A percentile compares a stretch with the other conserved stretches of the same genome.
Conservation (phyloP, 768 basidiomycete species). For the Boletus rufocinnamomeus region DNA sequence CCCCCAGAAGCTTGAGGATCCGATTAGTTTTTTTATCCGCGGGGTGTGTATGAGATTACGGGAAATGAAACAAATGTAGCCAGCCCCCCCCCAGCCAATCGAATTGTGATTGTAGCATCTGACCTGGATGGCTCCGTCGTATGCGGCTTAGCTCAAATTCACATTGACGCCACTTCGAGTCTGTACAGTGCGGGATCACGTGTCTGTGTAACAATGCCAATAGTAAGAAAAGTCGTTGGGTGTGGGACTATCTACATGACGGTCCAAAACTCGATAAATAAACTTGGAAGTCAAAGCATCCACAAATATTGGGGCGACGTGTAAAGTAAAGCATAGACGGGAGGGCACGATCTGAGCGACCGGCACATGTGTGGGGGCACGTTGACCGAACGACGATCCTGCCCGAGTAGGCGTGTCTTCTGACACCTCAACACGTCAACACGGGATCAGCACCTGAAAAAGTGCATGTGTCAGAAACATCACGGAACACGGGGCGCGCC, state of each 20-base stretch:
- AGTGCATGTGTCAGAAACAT: constrained; percentile 3
- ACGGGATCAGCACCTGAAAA: constrained; percentile 1
- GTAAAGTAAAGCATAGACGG: background rate
- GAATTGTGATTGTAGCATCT: background rate
- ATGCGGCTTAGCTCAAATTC: background rate
- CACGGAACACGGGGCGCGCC: background rate
- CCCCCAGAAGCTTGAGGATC: background rate
- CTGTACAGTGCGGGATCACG: background rate
- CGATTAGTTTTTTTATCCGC: background rate
- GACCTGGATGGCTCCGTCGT: background rate
- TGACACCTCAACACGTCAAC: constrained; percentile 4
- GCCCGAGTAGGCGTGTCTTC: background rate
- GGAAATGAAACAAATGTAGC: background rate
- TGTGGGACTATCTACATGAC: constrained; percentile 16
- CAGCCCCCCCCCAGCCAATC: background rate
- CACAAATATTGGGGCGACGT: background rate
- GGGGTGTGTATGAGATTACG: background rate
- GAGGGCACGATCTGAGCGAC: too few species aligned
- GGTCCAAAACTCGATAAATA: constrained; percentile 3
- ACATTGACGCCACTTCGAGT: background rate
- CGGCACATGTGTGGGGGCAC: too few species aligned
- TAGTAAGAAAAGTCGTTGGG: background rate
- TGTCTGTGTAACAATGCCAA: background rate
- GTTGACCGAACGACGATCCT: background rate
- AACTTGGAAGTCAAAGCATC: background rate